Evolutionary conservation across 2,329 filamentous ascomycete species (phyloP), one percentile per base, ranked within the genome.

Genomic region (Microsporum audouinii): DNA sequence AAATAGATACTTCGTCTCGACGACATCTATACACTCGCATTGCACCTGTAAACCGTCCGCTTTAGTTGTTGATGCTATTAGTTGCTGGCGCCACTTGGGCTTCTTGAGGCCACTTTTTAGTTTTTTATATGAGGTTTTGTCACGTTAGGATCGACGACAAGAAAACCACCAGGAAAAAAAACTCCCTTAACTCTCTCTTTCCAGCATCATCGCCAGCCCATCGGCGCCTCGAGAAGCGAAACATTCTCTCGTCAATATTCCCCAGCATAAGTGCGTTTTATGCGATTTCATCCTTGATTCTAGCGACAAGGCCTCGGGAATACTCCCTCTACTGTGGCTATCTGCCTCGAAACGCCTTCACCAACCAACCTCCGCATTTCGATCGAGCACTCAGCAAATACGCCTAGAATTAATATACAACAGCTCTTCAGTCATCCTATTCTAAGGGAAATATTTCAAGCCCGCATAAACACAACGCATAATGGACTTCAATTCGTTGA

Each of bases 401-500:
- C 39, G 39, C 39, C 39, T 17, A 6, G 4, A 43, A n/a, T 34
- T 14, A 31, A 53, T 23, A n/a, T 31, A 34, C 29, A 34, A 34
- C 29, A n/a, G 12, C 29, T 53, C 29, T 53, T 53, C 12, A 43
- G 14, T 27, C 29, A 33, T 12, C 10, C 33, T 53, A 5, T 10
- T 6, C n/a, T 53, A 27, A 10, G 12, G 29, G 10, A 2, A 17
- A 12, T 53, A 53, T 29, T 53, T 10, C 17, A n/a, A 53, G 12
- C n/a, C 49, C 29, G 10, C 12, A 53, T n/a, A 34, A 33, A 17
- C 27, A 14, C 49, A 6, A 39, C 23, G 34, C 64, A 78, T 72
- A 69, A 95, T 95, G 91, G 89, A 96, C 81, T 82, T 95, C 73
- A 87, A 86, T 76, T 89, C 82, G 71, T 76, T 96, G 60, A 92